Evolutionary conservation across 2,329 filamentous ascomycete genomes (phyloP), one percentile per base, ranked within the genome.

Genomic region (Escovopsis sp.): DNA sequence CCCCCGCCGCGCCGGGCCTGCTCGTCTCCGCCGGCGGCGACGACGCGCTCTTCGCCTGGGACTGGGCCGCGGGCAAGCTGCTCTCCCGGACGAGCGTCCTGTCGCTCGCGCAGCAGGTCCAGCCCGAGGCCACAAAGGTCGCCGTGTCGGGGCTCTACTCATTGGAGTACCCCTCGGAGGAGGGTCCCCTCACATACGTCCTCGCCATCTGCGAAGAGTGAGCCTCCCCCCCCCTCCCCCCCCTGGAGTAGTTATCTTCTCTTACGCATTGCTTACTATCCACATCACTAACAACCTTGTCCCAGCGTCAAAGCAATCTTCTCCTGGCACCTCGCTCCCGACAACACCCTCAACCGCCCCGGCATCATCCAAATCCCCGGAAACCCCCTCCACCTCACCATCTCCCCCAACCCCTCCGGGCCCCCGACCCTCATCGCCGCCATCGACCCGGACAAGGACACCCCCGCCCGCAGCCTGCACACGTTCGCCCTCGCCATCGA

Each of bases 21-120:
- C 70, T 98, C 27, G 63, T 96, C 29, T 94, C 87, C 6, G 91
- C 85, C 9, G 89, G 89, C 39, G 91, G 89, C 4, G 89, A 96
- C 52, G 68, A 80, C 44, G 72, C 80, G 48, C 55, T 98, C 9
- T 76, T 81, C 46, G 65, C 88, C 0, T 98, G 88, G 88, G 70
- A 88, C 47, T 98, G 89, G 89, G 62, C 64, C 35, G 62, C 60
- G 0, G 72, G 71, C 13, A 60, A 57, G 14, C 55, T 83, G 24
- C 53, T 79, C 0, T 66, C 70, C 20, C 76, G 67, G 50, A 58
- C 71, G 2, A 68, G 73, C 44, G 48, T 86, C 14, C 59, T 72
- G 6, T 53, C 53, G 1, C 57, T 63, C 7, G 66, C 67, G 1
- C 57, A 58, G 42, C 52, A 62, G 16, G 56, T 67, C 16, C 35